Percentiles rank a stretch among this genome's conserved stretches.
Conservation (phyloP, 208 protist species). For the Acanthamoeba polyphaga region DNA sequence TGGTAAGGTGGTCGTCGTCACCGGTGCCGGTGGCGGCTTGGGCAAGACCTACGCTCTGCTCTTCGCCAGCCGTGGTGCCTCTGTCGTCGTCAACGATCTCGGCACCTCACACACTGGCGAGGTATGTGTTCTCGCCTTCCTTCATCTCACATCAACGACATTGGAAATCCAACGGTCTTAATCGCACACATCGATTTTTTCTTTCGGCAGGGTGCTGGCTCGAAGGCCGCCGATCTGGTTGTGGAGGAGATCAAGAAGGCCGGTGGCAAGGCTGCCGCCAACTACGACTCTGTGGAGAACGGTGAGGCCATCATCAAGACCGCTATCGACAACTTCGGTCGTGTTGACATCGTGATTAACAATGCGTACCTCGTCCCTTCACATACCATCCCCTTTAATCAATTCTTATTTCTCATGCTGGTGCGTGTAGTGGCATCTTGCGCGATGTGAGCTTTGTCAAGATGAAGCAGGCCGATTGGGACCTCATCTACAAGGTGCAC, state of each 20-base stretch:
- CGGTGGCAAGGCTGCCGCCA: slow-evolving; percentile 85
- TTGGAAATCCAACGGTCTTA: background rate
- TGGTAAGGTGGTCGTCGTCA: slow-evolving; percentile 87
- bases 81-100: slow-evolving; percentile 89
- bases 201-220: slow-evolving; percentile 69
- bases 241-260: slow-evolving; percentile 85
- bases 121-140: background rate
- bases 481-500: slow-evolving; percentile 82
- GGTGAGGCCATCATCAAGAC: slow-evolving; percentile 87
- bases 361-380: slow-evolving; percentile 79
- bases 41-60: slow-evolving; percentile 85
- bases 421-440: slow-evolving; percentile 80
- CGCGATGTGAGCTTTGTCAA: slow-evolving; percentile 86
- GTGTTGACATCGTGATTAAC: slow-evolving; percentile 89
- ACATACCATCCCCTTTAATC: no score
- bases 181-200: background rate
- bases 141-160: background rate
- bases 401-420: background rate
- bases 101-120: slow-evolving; percentile 78
- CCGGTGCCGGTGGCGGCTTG: slow-evolving; percentile 87
- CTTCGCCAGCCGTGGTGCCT: slow-evolving; percentile 85
- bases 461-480: slow-evolving; percentile 87
- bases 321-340: slow-evolving; percentile 85
- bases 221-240: slow-evolving; percentile 85
- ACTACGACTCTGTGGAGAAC: slow-evolving; percentile 87